Conservation (phyloP, 2,329 filamentous ascomycete species). For the Talaromyces marneffei region DNA sequence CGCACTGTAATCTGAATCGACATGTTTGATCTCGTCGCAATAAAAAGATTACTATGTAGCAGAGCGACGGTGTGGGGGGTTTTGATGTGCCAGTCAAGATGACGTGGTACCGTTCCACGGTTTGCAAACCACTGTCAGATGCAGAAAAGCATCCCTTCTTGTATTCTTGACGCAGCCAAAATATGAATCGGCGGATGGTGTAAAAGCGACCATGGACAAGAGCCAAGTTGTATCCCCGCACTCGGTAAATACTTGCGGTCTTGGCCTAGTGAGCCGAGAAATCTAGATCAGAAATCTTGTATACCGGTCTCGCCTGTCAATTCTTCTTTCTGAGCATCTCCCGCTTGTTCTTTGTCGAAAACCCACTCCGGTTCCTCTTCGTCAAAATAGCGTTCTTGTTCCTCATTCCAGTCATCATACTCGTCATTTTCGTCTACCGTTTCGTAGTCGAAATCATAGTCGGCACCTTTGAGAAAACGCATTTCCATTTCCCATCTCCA, state of each 20-base stretch:
- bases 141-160: not conserved
- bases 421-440: constrained; percentile 66
- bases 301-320: constrained; percentile 60
- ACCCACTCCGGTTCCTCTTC: constrained; percentile 67
- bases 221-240: not conserved
- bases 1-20: not conserved
- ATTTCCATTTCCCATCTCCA: constrained; percentile 69
- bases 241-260: not conserved
- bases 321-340: constrained; percentile 22
- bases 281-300: constrained; percentile 57
- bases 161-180: not conserved
- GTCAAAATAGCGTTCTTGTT: constrained; percentile 74
- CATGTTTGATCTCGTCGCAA: not conserved
- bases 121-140: not conserved
- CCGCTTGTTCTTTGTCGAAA: constrained; percentile 39
- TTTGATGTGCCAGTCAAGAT: constrained; percentile 1
- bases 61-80: too few species aligned
- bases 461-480: constrained; percentile 68
- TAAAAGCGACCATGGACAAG: not conserved
- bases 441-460: constrained; percentile 72
- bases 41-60: too few species aligned
- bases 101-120: constrained; percentile 2
- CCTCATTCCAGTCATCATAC: constrained; percentile 60
- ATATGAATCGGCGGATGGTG: not conserved
- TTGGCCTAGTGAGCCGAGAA: not conserved